These are phyloP conservation scores for Emydomyces testavorans DNA, from an alignment of 2,329 filamentous ascomycete genomes.

Conservation along the genomic window DNA sequence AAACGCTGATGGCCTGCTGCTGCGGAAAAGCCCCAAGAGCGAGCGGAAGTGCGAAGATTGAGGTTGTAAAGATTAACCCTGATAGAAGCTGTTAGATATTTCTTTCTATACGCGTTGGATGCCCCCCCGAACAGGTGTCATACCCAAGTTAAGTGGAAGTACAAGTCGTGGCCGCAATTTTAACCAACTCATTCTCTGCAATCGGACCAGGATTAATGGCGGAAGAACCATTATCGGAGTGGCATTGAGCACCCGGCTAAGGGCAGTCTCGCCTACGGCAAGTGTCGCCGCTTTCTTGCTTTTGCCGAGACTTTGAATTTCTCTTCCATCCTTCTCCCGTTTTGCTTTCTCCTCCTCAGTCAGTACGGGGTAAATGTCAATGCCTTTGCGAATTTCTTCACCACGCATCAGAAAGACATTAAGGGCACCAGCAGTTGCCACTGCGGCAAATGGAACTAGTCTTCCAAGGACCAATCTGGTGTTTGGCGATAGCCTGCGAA, in stretches of 20 bases:
- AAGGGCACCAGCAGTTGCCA: constrained; percentile 77
- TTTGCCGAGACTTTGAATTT: constrained; percentile 65
- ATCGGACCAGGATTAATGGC: constrained; percentile 67
- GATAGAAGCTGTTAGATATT: background rate
- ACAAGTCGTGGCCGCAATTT: constrained; percentile 64
- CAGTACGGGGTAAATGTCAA: constrained; percentile 79
- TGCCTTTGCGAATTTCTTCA: constrained; percentile 86
- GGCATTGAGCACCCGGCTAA: constrained; percentile 83
- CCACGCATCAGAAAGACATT: constrained; percentile 98
- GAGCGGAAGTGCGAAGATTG: constrained; percentile 75
- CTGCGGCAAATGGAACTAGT: constrained; percentile 92
- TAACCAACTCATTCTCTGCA: constrained; percentile 78
- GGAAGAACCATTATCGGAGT: constrained; percentile 96
- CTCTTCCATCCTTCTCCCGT: constrained; percentile 53
- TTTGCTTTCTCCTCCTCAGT: constrained; percentile 56
- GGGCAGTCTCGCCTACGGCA: constrained; percentile 84
- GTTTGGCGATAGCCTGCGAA: constrained; percentile 63
- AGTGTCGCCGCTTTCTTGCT: constrained; percentile 77
- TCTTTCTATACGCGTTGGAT: background rate
- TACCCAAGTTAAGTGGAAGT: constrained; percentile 68
- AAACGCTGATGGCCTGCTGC: constrained; percentile 66
- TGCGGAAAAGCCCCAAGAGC: constrained; percentile 89
- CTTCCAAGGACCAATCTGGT: constrained; percentile 66
- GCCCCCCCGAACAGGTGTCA: constrained; percentile 7
- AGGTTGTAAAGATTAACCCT: constrained; percentile 70